Evolutionary conservation across 2,329 filamentous ascomycete species (phyloP).

Genomic region (Monosporascus sp.): DNA sequence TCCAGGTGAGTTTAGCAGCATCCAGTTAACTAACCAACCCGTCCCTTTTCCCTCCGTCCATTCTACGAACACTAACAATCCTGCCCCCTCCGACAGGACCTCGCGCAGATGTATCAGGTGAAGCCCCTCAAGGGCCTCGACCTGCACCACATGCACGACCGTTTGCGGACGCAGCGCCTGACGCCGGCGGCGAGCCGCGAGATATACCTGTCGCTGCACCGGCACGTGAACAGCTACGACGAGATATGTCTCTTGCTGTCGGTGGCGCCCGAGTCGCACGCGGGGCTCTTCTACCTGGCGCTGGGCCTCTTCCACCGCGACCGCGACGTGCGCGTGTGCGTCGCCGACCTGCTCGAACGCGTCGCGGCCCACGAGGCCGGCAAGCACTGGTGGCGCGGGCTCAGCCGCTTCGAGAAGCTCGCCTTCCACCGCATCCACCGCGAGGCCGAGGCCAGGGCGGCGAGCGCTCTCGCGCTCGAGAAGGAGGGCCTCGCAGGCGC

Average conservation of each 20-base stretch:
- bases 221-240: conserved; percentile 72
- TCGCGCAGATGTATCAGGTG: conserved; percentile 57
- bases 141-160: conserved; percentile 87
- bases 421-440: conserved; percentile 75
- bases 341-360: conserved; percentile 74
- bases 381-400: conserved; percentile 81
- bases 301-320: conserved; percentile 90
- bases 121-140: conserved; percentile 76
- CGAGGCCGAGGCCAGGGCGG: conserved; percentile 52
- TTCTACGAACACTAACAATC: conserved; percentile 27
- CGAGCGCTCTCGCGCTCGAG: conserved; percentile 41
- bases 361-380: conserved; percentile 85
- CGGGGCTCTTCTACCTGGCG: conserved; percentile 84
- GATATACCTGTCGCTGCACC: conserved; percentile 76
- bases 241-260: conserved; percentile 80
- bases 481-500: conserved; percentile 36
- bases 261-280: conserved; percentile 78
- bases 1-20: conserved; percentile 56
- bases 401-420: conserved; percentile 84
- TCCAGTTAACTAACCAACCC: neutral
- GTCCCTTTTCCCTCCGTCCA: neutral
- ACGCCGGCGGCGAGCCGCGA: conserved; percentile 70
- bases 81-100: conserved; percentile 43
- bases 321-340: conserved; percentile 68
- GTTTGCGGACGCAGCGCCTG: conserved; percentile 75